A percentile compares a stretch with the other conserved stretches of the same genome.
Evolutionary conservation across 2,329 filamentous ascomycete genomes (phyloP).

Genomic region (Beauveria bassiana): DNA sequence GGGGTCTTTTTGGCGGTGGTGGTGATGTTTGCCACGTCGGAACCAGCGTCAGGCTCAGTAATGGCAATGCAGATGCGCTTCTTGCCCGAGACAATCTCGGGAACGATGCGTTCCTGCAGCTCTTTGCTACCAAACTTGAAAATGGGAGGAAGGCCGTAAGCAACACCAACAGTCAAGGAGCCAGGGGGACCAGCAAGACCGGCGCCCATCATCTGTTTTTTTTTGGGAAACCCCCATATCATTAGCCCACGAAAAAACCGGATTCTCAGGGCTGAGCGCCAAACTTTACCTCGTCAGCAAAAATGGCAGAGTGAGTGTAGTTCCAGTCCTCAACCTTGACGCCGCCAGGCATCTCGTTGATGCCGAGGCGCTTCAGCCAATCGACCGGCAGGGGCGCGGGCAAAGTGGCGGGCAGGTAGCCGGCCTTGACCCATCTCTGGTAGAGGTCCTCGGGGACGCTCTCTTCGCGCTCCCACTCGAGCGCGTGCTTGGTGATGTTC

Average conservation of each 20-base stretch:
- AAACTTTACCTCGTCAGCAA: slow-evolving; percentile 43
- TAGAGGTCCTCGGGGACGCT: slow-evolving; percentile 54
- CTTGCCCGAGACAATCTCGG: slow-evolving; percentile 57
- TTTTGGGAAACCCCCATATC: no score
- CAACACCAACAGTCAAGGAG: slow-evolving; percentile 63
- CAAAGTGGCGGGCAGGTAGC: slow-evolving; percentile 62
- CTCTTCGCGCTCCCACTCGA: slow-evolving; percentile 64
- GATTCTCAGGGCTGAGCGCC: no score
- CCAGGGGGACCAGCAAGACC: slow-evolving; percentile 57
- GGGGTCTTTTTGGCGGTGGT: slow-evolving; percentile 56
- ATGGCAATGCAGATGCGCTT: slow-evolving; percentile 70
- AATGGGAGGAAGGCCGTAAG: slow-evolving; percentile 65
- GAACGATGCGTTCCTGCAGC: slow-evolving; percentile 59
- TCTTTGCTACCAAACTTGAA: slow-evolving; percentile 57
- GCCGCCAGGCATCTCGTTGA: slow-evolving; percentile 57
- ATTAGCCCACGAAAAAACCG: not conserved
- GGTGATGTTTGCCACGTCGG: slow-evolving; percentile 64
- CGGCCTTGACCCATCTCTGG: slow-evolving; percentile 47
- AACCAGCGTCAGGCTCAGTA: slow-evolving; percentile 66
- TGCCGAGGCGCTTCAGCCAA: slow-evolving; percentile 58
- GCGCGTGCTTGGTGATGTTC: slow-evolving; percentile 51
- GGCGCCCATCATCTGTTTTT: slow-evolving; percentile 50
- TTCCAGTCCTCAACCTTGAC: slow-evolving; percentile 68
- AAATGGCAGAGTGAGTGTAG: slow-evolving; percentile 63
- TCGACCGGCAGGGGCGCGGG: slow-evolving; percentile 60